A percentile compares a stretch with the other conserved stretches of the same genome.
Evolutionary conservation across 2,329 filamentous ascomycete species (phyloP).

Genomic region (Rhytidhysteron rufulum): DNA sequence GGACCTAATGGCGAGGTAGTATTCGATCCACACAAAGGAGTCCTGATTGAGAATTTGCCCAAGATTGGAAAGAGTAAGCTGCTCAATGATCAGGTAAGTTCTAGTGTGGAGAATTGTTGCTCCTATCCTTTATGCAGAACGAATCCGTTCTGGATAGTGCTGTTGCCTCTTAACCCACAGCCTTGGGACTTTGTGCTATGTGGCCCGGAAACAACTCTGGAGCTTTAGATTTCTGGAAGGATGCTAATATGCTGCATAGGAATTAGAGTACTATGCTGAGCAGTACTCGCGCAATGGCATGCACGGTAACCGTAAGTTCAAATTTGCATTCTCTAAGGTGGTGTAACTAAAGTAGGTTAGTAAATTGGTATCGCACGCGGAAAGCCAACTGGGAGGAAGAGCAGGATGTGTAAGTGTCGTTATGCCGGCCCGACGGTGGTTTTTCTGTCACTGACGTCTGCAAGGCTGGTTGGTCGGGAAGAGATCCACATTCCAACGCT

Average conservation of each 20-base stretch:
- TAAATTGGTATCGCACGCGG: constrained; percentile 83
- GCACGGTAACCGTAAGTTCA: constrained; percentile 61
- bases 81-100: constrained; percentile 56
- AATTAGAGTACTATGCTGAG: constrained; percentile 72
- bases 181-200: no score
- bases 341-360: constrained; percentile 26
- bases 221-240: neutral
- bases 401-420: constrained; percentile 20
- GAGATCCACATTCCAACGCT: constrained; percentile 53
- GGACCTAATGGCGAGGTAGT: constrained; percentile 53
- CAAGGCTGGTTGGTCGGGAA: constrained; percentile 24
- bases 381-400: constrained; percentile 77
- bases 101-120: neutral
- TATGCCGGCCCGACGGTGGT: neutral
- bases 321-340: constrained; percentile 1
- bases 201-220: no score
- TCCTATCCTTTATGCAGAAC: no score
- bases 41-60: constrained; percentile 61
- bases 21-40: constrained; percentile 60
- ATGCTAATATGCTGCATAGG: constrained; percentile 34
- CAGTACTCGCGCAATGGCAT: constrained; percentile 71
- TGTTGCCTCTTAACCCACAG: no score
- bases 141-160: no score
- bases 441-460: constrained; percentile 8
- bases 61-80: constrained; percentile 56